phyloP scores from a whole-genome alignment of 148 eudicot genomes.

The Chenopodium quinoa region DNA sequence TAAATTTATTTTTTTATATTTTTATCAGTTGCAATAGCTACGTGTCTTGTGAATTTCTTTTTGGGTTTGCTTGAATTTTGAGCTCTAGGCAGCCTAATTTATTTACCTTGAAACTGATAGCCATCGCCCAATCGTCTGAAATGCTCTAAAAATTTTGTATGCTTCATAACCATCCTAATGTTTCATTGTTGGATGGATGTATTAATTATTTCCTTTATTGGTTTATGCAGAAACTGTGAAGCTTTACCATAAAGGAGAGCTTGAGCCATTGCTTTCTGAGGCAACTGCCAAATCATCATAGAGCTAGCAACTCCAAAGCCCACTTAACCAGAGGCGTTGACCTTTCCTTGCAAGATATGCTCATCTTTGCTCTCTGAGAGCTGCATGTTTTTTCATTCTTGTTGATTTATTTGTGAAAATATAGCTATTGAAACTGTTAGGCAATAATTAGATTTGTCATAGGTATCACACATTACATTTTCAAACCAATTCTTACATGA shows the following conservation, averaged over 20 bases:
- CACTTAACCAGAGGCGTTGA: neutral
- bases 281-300: slow-evolving; percentile 50
- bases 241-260: slow-evolving; percentile 73
- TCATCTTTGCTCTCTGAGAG: slow-evolving; percentile 12
- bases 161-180: neutral
- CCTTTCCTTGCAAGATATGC: slow-evolving; percentile 12
- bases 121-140: neutral
- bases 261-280: slow-evolving; percentile 65
- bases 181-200: neutral
- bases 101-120: neutral
- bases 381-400: slow-evolving; percentile 22
- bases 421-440: neutral
- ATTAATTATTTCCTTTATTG: slow-evolving; percentile 5
- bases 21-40: neutral
- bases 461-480: neutral
- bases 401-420: slow-evolving; percentile 8
- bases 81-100: neutral
- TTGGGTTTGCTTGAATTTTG: neutral
- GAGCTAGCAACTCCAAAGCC: slow-evolving; percentile 26
- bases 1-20: too few species aligned
- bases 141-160: neutral
- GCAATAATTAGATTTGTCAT: neutral
- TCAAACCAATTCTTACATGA: neutral
- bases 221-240: slow-evolving; percentile 59
- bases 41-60: neutral